Evolutionary conservation across 2,329 filamentous ascomycete genomes (phyloP), one percentile per base, ranked within the genome.

Genomic region (Tolypocladium tundrense): DNA sequence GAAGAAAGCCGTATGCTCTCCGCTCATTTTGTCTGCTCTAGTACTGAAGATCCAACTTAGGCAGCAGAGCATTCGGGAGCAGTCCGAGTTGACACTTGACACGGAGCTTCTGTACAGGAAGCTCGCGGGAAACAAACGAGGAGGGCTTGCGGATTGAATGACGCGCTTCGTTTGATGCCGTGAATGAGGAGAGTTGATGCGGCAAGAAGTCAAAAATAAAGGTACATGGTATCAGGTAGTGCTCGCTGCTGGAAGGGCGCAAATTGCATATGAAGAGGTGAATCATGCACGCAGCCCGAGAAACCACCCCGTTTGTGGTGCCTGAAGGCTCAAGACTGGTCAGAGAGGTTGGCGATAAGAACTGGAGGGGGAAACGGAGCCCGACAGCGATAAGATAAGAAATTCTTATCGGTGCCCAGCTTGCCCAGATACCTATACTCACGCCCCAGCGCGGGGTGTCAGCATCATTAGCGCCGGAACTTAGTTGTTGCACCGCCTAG

Each of bases 1-100:
- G 67, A 85, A 84, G 68, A 85, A 85, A 31, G 77, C 79, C 3
- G 76, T 75, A 48, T 71, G 65, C 14, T 75, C 69, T 33, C 73
- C 74, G 55, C 72, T 75, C 74, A 77, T 76, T 8, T 64, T 72
- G 61, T 24, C 27, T 24, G 11, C 33, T 50, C 11, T 27, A 41
- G 27, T 24, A 3, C 27, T 21, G 53, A 33, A 21, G 27, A 37
- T 39, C 16, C 27, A 48, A 24, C 39, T 11, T 2, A 48, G n/a
- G 53, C 41, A 35, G 11, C 37, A 21, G 31, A 35, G 24, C 40
- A 35, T 55, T 21, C 4, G 31, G 16, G 16, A n/a, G 19, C 16
- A 51, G 31, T 33, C 45, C 10, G 27, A 21, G 31, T 33, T 19
- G 48, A 19, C 19, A 3, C 14, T 35, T 51, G 21, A 11, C 40